These are phyloP conservation scores for Aspergillus novofumigatus DNA, from an alignment of 2,329 filamentous ascomycete species.

Conservation along the genomic window DNA sequence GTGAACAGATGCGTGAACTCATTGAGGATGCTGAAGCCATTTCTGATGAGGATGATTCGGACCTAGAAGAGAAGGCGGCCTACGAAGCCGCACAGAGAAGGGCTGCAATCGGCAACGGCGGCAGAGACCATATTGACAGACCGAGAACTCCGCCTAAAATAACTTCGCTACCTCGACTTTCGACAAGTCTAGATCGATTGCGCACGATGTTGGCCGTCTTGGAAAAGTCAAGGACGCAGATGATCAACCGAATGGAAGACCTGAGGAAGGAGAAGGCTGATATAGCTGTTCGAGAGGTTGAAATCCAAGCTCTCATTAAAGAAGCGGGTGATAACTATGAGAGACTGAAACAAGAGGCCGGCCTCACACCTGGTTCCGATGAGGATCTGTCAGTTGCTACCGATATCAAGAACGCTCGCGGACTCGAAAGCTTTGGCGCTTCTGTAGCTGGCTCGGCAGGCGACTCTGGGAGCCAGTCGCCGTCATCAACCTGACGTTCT, in stretches of 20 bases:
- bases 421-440: conserved; percentile 37
- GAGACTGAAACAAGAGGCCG: conserved; percentile 48
- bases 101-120: conserved; percentile 65
- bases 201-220: conserved; percentile 59
- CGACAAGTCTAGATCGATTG: conserved; percentile 62
- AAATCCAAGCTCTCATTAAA: conserved; percentile 76
- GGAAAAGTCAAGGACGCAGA: conserved; percentile 58
- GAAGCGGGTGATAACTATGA: conserved; percentile 73
- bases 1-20: conserved; percentile 75
- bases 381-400: conserved; percentile 21
- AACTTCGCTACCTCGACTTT: conserved; percentile 70
- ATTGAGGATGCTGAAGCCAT: conserved; percentile 74
- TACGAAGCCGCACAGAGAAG: conserved; percentile 85
- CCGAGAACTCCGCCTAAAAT: conserved; percentile 66
- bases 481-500: neutral
- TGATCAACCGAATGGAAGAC: conserved; percentile 61
- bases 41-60: conserved; percentile 61
- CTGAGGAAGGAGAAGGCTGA: conserved; percentile 65
- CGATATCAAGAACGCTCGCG: conserved; percentile 29
- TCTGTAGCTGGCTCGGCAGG: conserved; percentile 23
- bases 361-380: conserved; percentile 23
- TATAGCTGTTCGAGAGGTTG: conserved; percentile 65
- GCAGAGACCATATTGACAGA: conserved; percentile 31
- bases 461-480: conserved; percentile 23
- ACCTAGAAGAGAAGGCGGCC: conserved; percentile 63